These are phyloP conservation scores for Epichloe glyceriae DNA, from an alignment of 2,329 filamentous ascomycete species.

Conservation along the genomic window DNA sequence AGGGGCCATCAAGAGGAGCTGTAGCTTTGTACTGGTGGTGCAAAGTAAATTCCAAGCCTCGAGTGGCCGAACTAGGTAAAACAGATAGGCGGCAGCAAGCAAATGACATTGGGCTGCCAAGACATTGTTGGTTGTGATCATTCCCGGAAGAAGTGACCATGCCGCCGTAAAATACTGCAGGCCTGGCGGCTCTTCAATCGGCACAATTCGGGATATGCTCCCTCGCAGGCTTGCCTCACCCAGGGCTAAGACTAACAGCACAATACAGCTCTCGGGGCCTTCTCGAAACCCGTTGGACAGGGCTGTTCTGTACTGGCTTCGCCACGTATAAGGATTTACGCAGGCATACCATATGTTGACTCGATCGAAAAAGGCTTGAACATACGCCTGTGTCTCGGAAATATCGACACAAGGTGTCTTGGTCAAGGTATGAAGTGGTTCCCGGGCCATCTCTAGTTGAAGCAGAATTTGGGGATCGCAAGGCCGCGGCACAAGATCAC, in stretches of 20 bases:
- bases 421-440: constrained; percentile 56
- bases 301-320: constrained; percentile 60
- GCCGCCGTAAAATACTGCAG: constrained; percentile 70
- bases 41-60: constrained; percentile 75
- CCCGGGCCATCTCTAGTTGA: constrained; percentile 67
- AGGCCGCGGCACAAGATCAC: constrained; percentile 61
- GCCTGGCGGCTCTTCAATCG: constrained; percentile 59
- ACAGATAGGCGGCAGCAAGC: constrained; percentile 67
- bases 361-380: constrained; percentile 66
- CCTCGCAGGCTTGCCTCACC: constrained; percentile 64
- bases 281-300: constrained; percentile 65
- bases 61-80: constrained; percentile 68
- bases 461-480: constrained; percentile 74
- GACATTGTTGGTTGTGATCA: constrained; percentile 71
- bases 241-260: constrained; percentile 63
- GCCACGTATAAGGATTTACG: constrained; percentile 73
- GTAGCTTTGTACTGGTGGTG: constrained; percentile 69
- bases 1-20: constrained; percentile 63
- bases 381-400: constrained; percentile 61
- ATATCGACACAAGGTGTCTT: constrained; percentile 56
- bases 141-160: constrained; percentile 61
- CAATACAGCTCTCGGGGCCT: constrained; percentile 71
- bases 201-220: constrained; percentile 60
- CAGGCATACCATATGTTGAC: constrained; percentile 81
- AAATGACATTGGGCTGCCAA: constrained; percentile 70